Percentiles rank a stretch among this genome's conserved stretches.
phyloP scores from a whole-genome alignment of 2,329 filamentous ascomycete genomes.

The Lachnum nothofagi region DNA sequence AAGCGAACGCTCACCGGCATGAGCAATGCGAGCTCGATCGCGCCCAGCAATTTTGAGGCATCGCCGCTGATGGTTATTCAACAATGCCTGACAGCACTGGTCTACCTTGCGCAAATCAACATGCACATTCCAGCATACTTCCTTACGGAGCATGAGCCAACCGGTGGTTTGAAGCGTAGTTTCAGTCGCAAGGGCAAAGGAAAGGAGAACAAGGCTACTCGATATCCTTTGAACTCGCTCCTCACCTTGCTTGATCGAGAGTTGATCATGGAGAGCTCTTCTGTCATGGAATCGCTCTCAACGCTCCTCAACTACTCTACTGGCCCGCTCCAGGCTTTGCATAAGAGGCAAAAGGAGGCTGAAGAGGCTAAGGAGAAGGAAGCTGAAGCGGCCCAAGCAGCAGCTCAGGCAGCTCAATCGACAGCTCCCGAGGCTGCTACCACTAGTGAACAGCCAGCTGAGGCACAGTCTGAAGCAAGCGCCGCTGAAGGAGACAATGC shows the following conservation, averaged over 20 bases:
- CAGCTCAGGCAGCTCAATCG: slow-evolving; percentile 21
- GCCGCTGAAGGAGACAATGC: too few relatives aligned
- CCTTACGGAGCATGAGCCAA: slow-evolving; percentile 85
- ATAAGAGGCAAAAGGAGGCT: slow-evolving; percentile 76
- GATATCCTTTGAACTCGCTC: slow-evolving; percentile 87
- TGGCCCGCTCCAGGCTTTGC: slow-evolving; percentile 71
- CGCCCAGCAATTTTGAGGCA: slow-evolving; percentile 70
- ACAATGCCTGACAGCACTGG: slow-evolving; percentile 82
- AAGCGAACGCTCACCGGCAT: slow-evolving; percentile 69
- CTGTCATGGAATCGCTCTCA: slow-evolving; percentile 90
- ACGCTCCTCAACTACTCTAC: slow-evolving; percentile 84
- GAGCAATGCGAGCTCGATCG: slow-evolving; percentile 33
- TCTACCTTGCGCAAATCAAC: slow-evolving; percentile 78
- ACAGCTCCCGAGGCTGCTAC: slow-evolving; percentile 16
- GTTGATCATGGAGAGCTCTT: slow-evolving; percentile 93
- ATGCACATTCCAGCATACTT: slow-evolving; percentile 86
- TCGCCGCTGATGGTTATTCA: slow-evolving; percentile 94
- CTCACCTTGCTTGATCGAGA: slow-evolving; percentile 86
- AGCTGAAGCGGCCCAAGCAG: slow-evolving; percentile 23
- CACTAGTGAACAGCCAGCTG: slow-evolving; percentile 13
- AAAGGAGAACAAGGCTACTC: slow-evolving; percentile 77
- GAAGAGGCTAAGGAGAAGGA: slow-evolving; percentile 24
- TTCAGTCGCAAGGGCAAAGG: slow-evolving; percentile 78
- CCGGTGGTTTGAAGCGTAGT: slow-evolving; percentile 69
- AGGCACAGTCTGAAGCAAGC: slow-evolving; percentile 16